Evolutionary conservation across 495 filamentous ascomycete species (phyloP).

Genomic region (Aspergillus hancockii): DNA sequence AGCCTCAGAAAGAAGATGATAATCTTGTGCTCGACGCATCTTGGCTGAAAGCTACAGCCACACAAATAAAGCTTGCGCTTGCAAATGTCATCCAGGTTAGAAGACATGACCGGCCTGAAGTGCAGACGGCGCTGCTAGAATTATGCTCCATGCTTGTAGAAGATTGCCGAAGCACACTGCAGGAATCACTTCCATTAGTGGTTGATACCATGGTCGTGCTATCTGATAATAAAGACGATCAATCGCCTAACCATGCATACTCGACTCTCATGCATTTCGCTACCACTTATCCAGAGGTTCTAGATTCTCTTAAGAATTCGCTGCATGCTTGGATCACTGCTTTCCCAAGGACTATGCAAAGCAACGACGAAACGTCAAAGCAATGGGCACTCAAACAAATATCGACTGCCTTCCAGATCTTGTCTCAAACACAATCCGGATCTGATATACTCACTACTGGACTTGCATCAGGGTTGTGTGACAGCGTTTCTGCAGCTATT

Average conservation of each 20-base stretch:
- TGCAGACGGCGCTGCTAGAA: conserved; percentile 64
- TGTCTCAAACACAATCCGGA: conserved; percentile 64
- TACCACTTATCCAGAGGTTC: conserved; percentile 61
- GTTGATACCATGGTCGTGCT: conserved; percentile 81
- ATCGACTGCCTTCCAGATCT: conserved; percentile 67
- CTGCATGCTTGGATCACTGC: conserved; percentile 80
- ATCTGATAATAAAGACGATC: conserved; percentile 51
- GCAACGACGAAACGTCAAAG: conserved; percentile 77
- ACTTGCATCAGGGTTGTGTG: conserved; percentile 56
- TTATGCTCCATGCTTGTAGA: conserved; percentile 76
- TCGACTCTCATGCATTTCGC: conserved; percentile 58
- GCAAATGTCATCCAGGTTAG: conserved; percentile 75
- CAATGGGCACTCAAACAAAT: conserved; percentile 71
- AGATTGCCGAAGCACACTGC: conserved; percentile 72
- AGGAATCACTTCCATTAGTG: conserved; percentile 66
- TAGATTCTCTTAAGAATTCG: conserved; percentile 68
- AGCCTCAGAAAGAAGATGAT: conserved; percentile 36
- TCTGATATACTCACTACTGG: conserved; percentile 69
- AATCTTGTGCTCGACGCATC: conserved; percentile 48
- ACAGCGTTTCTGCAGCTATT: conserved; percentile 46
- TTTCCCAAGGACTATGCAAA: conserved; percentile 81
- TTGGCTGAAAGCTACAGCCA: conserved; percentile 80
- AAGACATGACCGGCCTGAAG: conserved; percentile 69
- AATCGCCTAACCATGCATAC: conserved; percentile 39
- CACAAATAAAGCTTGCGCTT: conserved; percentile 83